Conservation (phyloP, 495 filamentous ascomycete genomes). For the Lasiosphaeria hispida region DNA sequence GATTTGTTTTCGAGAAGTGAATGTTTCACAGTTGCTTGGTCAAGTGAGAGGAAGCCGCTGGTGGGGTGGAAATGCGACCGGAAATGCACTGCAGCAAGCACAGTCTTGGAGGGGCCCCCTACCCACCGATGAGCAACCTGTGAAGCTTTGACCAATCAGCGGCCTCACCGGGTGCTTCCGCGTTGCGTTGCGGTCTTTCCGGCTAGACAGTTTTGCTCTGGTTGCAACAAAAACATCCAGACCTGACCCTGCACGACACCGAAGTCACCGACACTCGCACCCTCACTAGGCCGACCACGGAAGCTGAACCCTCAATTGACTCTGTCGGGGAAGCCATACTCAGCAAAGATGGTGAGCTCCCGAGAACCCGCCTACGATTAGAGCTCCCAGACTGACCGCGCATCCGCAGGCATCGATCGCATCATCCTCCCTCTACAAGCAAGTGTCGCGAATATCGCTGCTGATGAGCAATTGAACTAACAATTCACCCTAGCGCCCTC, state of each 20-base stretch:
- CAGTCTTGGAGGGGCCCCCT: neutral
- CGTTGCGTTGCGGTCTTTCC: slow-evolving; percentile 27
- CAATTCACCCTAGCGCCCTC: slow-evolving; percentile 59
- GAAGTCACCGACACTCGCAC: slow-evolving; percentile 1
- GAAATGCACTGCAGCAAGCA: neutral
- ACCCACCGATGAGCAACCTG: too few relatives aligned
- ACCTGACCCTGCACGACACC: slow-evolving; percentile 12
- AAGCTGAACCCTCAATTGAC: slow-evolving; percentile 22
- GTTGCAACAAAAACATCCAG: slow-evolving; percentile 23
- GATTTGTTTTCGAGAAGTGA: too few relatives aligned
- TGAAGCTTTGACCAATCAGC: slow-evolving; percentile 44
- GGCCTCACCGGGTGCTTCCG: slow-evolving; percentile 27
- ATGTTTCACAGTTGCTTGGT: neutral
- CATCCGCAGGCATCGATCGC: slow-evolving; percentile 17
- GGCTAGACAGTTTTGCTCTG: slow-evolving; percentile 28
- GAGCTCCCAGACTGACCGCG: slow-evolving; percentile 29
- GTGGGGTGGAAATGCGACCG: neutral
- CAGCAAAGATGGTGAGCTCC: slow-evolving; percentile 39
- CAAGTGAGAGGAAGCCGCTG: neutral
- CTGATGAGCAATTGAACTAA: slow-evolving; percentile 28
- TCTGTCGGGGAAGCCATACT: slow-evolving; percentile 18
- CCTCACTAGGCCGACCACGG: slow-evolving; percentile 18
- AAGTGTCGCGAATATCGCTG: slow-evolving; percentile 45
- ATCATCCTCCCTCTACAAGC: slow-evolving; percentile 67
- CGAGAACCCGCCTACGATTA: neutral